Evolutionary conservation across 805 yeast genomes (phyloP).

Genomic region (Yarrowia sp.): DNA sequence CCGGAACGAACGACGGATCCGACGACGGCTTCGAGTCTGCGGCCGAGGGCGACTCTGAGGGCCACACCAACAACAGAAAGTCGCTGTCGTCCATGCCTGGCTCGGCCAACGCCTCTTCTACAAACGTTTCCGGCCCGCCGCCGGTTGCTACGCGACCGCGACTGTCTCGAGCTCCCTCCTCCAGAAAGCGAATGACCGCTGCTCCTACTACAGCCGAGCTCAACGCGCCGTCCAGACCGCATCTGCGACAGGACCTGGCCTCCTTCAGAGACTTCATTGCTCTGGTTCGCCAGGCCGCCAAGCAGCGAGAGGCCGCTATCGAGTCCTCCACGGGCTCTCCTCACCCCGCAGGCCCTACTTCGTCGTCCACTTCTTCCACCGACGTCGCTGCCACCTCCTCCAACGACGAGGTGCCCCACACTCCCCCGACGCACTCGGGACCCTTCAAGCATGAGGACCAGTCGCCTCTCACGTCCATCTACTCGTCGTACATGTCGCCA

Average conservation of each 20-base stretch:
- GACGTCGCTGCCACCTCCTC: background rate
- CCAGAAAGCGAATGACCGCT: background rate
- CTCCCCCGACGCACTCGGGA: conserved; percentile 14
- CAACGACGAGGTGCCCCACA: conserved; percentile 8
- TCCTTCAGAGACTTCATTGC: conserved; percentile 25
- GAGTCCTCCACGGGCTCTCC: background rate
- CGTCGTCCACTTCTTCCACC: conserved; percentile 4
- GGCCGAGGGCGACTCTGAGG: background rate
- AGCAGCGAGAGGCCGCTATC: background rate
- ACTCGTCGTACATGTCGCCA: conserved; percentile 24
- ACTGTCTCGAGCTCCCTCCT: background rate
- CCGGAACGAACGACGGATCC: background rate
- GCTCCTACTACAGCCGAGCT: background rate
- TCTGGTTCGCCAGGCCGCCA: conserved; percentile 17
- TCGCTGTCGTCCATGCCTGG: background rate
- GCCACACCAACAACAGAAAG: background rate
- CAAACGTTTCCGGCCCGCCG: background rate
- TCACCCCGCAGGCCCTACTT: conserved; percentile 3
- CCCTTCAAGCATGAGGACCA: conserved; percentile 22
- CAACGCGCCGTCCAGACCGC: conserved; percentile 16
- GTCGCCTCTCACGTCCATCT: conserved; percentile 23
- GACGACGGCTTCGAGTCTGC: conserved; percentile 2
- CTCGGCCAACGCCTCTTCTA: background rate
- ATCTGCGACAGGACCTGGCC: conserved; percentile 26
- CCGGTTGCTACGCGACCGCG: conserved; percentile 6